Evolutionary conservation across 495 filamentous ascomycete genomes (phyloP), one percentile per base, ranked within the genome.

Genomic region (Penicillium alfredii): DNA sequence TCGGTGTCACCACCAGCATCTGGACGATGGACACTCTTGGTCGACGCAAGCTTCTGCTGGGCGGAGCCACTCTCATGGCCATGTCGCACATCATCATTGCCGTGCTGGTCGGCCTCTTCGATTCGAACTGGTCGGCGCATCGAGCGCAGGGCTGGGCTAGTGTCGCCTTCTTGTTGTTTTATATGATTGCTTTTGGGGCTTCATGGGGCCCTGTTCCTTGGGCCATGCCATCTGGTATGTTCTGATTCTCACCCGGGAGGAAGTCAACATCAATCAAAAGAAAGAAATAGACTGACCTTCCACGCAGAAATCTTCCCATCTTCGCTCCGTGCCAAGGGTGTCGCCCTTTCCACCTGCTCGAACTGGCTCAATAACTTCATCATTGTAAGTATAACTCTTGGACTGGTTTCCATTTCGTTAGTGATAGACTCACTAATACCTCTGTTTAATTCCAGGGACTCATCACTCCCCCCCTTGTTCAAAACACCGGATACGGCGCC

Each of bases 351-450:
- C 2, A 76, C 72, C 2, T 71, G 63, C 43, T 71, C 69, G 2
- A 74, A 72, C 35, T 78, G 73, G 72, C 38, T 75, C 1, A 74
- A 72, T 44, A 77, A 77, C 45, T 76, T 77, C 42, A 71, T 78
- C 25, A 72, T 76, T 23, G 69, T 65, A 42, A 42, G 56, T 48
- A 12, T 16, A 11, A 5, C 20, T 12, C 9, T 7, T 7, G 6
- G 9, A 15, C 21, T 11, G 1, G 6, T 10, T n/a, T 3, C 6
- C n/a, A n/a, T 17, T 3, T 6, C 6, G 8, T 17, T 2, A 8
- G 3, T 8, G 13, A 11, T 19, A 12, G 19, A 10, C 27, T 26
- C 1, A 15, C 14, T 25, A 8, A 25, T n/a, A 4, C 31, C 32
- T 33, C 27, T 39, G 14, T 27, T 30, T 23, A n/a, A 26, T 36